Conservation (phyloP, 805 yeast genomes). For the Monosporozyma unispora region DNA sequence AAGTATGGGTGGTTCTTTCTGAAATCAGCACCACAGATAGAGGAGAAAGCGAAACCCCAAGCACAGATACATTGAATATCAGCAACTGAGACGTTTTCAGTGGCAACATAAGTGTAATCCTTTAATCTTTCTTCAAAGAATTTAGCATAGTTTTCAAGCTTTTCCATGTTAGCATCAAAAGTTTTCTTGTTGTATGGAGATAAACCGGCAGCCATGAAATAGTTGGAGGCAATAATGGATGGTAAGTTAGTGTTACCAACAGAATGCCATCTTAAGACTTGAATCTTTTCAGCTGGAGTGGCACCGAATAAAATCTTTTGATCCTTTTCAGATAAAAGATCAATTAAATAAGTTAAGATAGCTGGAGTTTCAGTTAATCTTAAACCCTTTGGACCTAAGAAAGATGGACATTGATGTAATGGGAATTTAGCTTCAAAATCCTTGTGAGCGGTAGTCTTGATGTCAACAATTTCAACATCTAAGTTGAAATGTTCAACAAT, state of each 20-base stretch:
- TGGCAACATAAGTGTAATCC: constrained; percentile 62
- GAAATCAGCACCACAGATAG: constrained; percentile 56
- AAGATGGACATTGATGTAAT: constrained; percentile 56
- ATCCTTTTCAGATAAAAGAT: constrained; percentile 29
- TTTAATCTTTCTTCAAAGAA: constrained; percentile 50
- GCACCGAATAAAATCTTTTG: constrained; percentile 48
- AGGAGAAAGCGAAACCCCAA: constrained; percentile 31
- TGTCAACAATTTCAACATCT: constrained; percentile 45
- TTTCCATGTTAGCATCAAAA: constrained; percentile 39
- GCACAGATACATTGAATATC: constrained; percentile 19
- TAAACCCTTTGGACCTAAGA: constrained; percentile 64
- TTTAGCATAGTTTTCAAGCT: constrained; percentile 33
- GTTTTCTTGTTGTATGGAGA: constrained; percentile 73
- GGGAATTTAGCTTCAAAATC: constrained; percentile 47
- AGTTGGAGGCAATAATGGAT: constrained; percentile 36
- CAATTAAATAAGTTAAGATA: constrained; percentile 8
- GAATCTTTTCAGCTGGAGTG: constrained; percentile 48
- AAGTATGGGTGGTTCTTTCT: constrained; percentile 52
- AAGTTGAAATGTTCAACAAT: constrained; percentile 50
- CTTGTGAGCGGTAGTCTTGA: constrained; percentile 26
- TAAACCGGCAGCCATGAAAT: constrained; percentile 51
- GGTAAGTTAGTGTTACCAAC: constrained; percentile 62
- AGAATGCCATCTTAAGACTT: constrained; percentile 68
- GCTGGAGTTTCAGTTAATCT: constrained; percentile 65
- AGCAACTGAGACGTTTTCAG: constrained; percentile 49